phyloP scores from a whole-genome alignment of 2,329 filamentous ascomycete genomes.

The Teratosphaeria nubilosa region DNA sequence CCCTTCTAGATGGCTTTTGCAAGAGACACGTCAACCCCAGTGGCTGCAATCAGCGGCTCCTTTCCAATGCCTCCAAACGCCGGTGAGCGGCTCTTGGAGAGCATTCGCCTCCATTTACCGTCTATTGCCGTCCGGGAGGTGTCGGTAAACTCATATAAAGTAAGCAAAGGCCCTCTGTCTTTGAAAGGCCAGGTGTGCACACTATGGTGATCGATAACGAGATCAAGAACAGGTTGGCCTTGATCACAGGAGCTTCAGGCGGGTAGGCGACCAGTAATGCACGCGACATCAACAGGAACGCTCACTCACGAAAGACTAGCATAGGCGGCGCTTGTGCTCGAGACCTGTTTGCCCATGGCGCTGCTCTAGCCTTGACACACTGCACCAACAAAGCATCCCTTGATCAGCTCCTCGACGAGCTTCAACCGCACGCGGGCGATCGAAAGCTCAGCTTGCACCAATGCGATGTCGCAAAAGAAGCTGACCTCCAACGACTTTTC shows the following conservation, averaged over 20 bases:
- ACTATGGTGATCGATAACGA: conserved; percentile 23
- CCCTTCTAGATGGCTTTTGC: too few relatives aligned
- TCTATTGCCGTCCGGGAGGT: not conserved
- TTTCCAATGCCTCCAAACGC: not conserved
- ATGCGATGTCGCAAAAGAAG: conserved; percentile 47
- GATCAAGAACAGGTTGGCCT: conserved; percentile 44
- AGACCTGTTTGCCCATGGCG: conserved; percentile 43
- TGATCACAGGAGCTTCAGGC: conserved; percentile 52
- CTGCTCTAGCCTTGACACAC: conserved; percentile 51
- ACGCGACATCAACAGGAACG: not conserved
- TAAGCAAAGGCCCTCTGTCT: too few relatives aligned
- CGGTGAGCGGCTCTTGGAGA: not conserved
- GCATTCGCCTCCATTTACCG: not conserved
- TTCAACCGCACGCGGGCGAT: conserved; percentile 11
- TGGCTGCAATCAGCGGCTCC: not conserved
- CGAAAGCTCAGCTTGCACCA: conserved; percentile 45
- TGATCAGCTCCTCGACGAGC: conserved; percentile 31
- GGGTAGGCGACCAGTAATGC: conserved; percentile 34
- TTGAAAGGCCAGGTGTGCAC: not conserved
- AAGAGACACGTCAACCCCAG: not conserved
- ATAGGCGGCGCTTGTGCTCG: conserved; percentile 51
- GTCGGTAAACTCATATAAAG: not conserved
- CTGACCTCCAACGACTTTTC: conserved; percentile 46
- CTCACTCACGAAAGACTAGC: conserved; percentile 26
- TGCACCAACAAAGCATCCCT: conserved; percentile 41